These are phyloP conservation scores for Populus pruinosa DNA, from an alignment of 345 rosid genomes.

Conservation along the genomic window DNA sequence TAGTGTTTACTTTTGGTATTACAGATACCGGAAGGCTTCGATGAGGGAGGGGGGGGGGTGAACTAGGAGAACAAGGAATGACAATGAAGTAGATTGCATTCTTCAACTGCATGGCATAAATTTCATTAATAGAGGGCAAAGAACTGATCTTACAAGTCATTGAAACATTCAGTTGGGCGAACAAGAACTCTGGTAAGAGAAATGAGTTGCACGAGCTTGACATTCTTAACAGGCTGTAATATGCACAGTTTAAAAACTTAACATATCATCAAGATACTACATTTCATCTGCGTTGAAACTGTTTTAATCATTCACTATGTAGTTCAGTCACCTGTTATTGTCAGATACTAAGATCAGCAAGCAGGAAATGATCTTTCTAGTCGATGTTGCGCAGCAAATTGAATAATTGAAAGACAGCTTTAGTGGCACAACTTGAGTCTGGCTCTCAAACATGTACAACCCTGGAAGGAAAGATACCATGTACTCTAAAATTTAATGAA, in stretches of 20 bases:
- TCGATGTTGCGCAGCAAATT: not conserved
- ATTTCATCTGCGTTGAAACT: not conserved
- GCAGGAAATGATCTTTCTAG: not conserved
- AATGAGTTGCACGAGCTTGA: not conserved
- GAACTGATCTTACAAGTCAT: not conserved
- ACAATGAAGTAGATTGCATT: not conserved
- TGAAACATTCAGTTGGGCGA: not conserved
- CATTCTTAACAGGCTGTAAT: no score
- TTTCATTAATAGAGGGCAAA: not conserved
- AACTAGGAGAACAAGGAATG: no score
- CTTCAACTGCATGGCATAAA: not conserved
- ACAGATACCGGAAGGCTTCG: not conserved
- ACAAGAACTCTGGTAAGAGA: not conserved
- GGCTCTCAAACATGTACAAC: not conserved
- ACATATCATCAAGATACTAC: no score
- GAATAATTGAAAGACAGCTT: not conserved
- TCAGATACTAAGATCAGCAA: not conserved
- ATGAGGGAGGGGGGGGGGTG: not conserved
- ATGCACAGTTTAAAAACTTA: not conserved
- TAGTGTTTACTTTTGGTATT: not conserved
- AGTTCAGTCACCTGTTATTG: not conserved
- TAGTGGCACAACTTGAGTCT: not conserved
- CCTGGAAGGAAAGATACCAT: not conserved
- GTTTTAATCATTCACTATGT: not conserved
- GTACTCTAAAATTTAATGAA: not conserved